Conservation (phyloP, 495 filamentous ascomycete genomes). For the Neurospora tetraspora region DNA sequence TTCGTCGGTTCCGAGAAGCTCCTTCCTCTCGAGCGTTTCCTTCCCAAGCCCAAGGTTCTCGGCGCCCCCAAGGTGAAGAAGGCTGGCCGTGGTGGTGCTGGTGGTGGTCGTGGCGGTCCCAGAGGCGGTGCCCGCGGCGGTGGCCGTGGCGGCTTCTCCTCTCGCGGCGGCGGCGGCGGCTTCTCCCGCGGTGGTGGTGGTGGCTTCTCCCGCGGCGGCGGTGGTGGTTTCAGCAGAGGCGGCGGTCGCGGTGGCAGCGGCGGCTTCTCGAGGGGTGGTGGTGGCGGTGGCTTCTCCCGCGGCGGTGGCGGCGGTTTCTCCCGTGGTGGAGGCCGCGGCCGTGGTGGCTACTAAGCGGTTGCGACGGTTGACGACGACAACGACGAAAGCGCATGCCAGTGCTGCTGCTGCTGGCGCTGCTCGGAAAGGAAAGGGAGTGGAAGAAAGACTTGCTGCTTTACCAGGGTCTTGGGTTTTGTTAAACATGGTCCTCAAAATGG, state of each 20-base stretch:
- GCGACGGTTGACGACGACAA: neutral
- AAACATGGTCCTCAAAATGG: neutral
- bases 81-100: constrained; percentile 37
- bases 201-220: constrained; percentile 29
- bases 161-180: constrained; percentile 35
- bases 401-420: neutral
- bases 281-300: constrained; percentile 15
- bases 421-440: neutral
- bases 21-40: constrained; percentile 87
- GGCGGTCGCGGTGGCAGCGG: constrained; percentile 15
- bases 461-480: neutral
- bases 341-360: constrained; percentile 8
- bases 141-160: constrained; percentile 36
- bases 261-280: constrained; percentile 12
- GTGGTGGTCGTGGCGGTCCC: constrained; percentile 27
- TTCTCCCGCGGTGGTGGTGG: constrained; percentile 23
- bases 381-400: neutral
- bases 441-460: neutral
- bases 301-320: constrained; percentile 15
- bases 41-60: constrained; percentile 73
- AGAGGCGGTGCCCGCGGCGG: constrained; percentile 36
- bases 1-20: constrained; percentile 93
- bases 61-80: constrained; percentile 45
- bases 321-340: constrained; percentile 12
- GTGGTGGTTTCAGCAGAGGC: constrained; percentile 24